phyloP scores from a whole-genome alignment of 345 rosid genomes.

The Citrus hindsii region DNA sequence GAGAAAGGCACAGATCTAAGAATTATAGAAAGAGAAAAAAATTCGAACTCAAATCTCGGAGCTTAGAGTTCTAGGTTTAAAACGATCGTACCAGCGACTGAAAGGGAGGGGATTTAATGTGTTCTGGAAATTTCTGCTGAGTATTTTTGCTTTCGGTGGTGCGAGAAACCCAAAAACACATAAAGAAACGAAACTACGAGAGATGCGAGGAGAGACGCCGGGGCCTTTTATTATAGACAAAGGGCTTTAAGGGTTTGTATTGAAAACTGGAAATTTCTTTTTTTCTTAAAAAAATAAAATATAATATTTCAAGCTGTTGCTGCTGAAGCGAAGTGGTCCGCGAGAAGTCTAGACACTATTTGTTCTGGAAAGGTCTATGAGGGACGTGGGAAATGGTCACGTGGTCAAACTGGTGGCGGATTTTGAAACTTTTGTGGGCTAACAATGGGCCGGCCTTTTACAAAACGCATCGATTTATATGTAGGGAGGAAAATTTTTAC shows the following conservation, averaged over 20 bases:
- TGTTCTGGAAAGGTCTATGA: slow-evolving; percentile 24
- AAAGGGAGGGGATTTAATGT: neutral
- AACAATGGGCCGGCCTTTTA: neutral
- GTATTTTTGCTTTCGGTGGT: neutral
- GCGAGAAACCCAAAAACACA: neutral
- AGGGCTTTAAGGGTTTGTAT: slow-evolving; percentile 25
- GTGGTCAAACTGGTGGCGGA: neutral
- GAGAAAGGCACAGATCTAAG: slow-evolving; percentile 25
- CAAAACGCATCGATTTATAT: neutral
- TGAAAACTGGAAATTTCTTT: neutral
- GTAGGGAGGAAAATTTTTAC: no score
- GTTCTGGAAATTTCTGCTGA: no score
- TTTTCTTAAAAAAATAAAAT: neutral
- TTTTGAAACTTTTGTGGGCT: neutral
- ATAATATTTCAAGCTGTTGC: no score
- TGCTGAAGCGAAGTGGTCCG: neutral
- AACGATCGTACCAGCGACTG: slow-evolving; percentile 28
- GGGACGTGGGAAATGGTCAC: neutral
- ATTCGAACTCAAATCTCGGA: neutral
- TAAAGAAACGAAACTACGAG: neutral
- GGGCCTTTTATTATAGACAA: slow-evolving; percentile 14
- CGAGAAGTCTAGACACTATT: slow-evolving; percentile 15
- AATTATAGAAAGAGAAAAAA: neutral
- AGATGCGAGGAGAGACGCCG: no score
- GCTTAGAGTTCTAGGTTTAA: neutral